Conservation (phyloP, 73 alveolate species). For the Paramecium sexaurelia region DNA sequence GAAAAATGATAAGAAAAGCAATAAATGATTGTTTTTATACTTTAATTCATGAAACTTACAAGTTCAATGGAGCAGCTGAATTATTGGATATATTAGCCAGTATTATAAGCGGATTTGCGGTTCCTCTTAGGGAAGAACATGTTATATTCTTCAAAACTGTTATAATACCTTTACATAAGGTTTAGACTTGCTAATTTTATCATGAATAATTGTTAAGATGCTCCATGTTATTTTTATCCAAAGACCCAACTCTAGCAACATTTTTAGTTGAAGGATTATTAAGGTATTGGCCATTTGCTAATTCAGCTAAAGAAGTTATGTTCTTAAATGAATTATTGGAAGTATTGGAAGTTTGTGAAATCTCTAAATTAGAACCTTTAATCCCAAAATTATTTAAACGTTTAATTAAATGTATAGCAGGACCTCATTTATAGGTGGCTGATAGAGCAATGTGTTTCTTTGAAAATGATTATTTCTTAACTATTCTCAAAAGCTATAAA, state of each 20-base stretch:
- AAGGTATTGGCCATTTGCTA: constrained; percentile 95
- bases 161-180: constrained; percentile 91
- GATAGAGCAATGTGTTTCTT: constrained; percentile 95
- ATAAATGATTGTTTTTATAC: constrained; percentile 90
- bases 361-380: constrained; percentile 81
- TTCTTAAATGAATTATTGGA: constrained; percentile 89
- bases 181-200: constrained; percentile 88
- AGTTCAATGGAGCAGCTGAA: constrained; percentile 94
- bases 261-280: constrained; percentile 87
- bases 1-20: constrained; percentile 88
- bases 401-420: constrained; percentile 88
- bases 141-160: constrained; percentile 87
- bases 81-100: constrained; percentile 88
- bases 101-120: constrained; percentile 93
- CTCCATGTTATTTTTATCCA: constrained; percentile 85
- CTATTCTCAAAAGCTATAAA: constrained; percentile 83
- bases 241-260: constrained; percentile 81
- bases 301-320: constrained; percentile 93
- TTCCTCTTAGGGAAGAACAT: constrained; percentile 94
- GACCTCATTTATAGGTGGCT: constrained; percentile 91
- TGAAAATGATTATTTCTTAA: constrained; percentile 86
- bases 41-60: constrained; percentile 87
- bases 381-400: constrained; percentile 87
- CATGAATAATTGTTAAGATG: constrained; percentile 92
- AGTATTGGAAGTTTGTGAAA: constrained; percentile 92